Conservation (phyloP, 2,329 filamentous ascomycete species). For the Cryphonectria radicalis region DNA sequence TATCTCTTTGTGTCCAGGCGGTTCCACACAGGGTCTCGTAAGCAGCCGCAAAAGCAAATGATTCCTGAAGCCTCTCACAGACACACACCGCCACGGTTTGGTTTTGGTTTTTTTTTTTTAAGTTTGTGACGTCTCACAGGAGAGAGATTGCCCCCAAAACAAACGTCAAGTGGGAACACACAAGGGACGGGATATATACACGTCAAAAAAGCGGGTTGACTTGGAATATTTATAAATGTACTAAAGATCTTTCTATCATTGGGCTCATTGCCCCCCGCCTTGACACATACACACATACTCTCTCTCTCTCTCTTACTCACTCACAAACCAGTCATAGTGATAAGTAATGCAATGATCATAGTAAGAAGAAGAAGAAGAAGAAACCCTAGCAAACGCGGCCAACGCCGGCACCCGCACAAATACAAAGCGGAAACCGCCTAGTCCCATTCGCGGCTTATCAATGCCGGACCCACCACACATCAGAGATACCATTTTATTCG, state of each 20-base stretch:
- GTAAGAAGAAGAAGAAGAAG: not conserved
- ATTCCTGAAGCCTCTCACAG: not conserved
- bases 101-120: not conserved
- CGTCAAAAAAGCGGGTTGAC: not conserved
- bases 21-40: not conserved
- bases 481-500: conserved; percentile 19
- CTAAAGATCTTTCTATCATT: conserved; percentile 6
- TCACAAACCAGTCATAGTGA: conserved; percentile 8
- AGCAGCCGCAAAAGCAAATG: not conserved
- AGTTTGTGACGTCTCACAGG: not conserved
- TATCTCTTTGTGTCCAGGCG: conserved; percentile 13
- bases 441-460: conserved; percentile 22
- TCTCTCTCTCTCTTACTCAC: too few relatives aligned
- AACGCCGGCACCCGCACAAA: conserved; percentile 27
- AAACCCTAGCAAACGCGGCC: conserved; percentile 24
- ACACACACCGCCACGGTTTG: not conserved
- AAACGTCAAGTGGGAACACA: not conserved
- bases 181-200: not conserved
- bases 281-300: not conserved
- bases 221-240: conserved; percentile 7
- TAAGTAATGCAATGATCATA: conserved; percentile 18
- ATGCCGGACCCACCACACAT: conserved; percentile 16
- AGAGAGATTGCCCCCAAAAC: not conserved
- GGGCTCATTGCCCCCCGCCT: not conserved
- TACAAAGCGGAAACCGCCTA: conserved; percentile 18